A percentile compares a stretch with the other conserved stretches of the same genome.
Evolutionary conservation across 139 green algal species (phyloP).

Genomic region (Chlamydomonas applanata): DNA sequence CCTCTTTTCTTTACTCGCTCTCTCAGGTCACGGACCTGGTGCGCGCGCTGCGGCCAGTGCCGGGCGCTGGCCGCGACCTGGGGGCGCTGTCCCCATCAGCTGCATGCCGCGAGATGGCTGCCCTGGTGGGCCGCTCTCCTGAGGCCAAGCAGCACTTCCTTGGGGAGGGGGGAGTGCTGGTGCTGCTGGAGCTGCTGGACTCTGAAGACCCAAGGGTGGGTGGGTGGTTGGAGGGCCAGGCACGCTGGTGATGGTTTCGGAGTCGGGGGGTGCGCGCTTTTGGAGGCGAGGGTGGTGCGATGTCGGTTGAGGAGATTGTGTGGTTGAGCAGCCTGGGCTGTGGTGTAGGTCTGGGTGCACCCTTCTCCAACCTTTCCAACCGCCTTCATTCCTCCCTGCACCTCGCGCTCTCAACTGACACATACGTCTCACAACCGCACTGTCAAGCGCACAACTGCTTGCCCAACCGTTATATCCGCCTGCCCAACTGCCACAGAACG

Average conservation of each 20-base stretch:
- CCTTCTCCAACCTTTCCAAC: no score
- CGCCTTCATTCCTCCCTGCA: background rate
- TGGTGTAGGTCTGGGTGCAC: no score
- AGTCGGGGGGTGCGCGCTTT: no score
- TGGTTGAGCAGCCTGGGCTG: no score
- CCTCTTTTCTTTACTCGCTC: no score
- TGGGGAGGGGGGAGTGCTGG: slow-evolving; percentile 58
- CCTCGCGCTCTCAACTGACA: background rate
- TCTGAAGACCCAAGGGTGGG: slow-evolving; percentile 44
- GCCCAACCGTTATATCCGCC: no score
- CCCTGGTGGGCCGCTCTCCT: slow-evolving; percentile 13
- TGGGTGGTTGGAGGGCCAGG: no score
- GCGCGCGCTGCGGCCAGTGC: slow-evolving; percentile 42
- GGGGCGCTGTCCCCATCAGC: background rate
- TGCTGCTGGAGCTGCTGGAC: slow-evolving; percentile 75
- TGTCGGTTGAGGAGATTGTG: no score
- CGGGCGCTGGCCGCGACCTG: slow-evolving; percentile 19
- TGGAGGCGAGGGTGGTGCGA: no score
- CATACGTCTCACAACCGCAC: no score
- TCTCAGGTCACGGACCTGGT: slow-evolving; percentile 62
- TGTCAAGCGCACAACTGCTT: no score
- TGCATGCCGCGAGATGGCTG: background rate
- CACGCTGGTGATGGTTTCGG: no score
- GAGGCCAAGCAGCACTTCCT: slow-evolving; percentile 56
- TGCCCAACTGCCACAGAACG: slow-evolving; percentile 13